A percentile compares a stretch with the other conserved stretches of the same genome.
Conservation (phyloP, 306 rosid genomes). For the Fagus sylvatica region DNA sequence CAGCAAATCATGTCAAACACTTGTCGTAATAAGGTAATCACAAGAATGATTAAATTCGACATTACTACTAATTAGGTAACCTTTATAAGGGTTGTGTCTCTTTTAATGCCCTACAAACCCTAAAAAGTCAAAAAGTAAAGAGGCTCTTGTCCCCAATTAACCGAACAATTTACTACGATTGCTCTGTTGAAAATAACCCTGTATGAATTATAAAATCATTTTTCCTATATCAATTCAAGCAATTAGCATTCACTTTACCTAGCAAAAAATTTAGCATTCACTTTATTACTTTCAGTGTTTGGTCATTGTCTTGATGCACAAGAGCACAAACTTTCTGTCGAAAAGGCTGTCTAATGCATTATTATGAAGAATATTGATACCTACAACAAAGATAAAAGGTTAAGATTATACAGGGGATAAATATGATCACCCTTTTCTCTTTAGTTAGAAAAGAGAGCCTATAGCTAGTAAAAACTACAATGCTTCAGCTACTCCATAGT, state of each 20-base stretch:
- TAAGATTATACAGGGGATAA: not conserved
- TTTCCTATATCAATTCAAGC: slow-evolving; percentile 1
- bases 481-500: not conserved
- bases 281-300: not conserved
- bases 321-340: not conserved
- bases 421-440: not conserved
- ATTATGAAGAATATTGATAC: not conserved
- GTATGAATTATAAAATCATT: not conserved
- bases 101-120: slow-evolving; percentile 37
- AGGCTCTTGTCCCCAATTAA: slow-evolving; percentile 51
- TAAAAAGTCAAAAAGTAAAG: slow-evolving; percentile 60
- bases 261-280: not conserved
- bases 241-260: slow-evolving; percentile 1
- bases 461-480: no score
- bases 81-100: slow-evolving; percentile 42
- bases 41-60: not conserved
- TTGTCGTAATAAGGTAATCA: not conserved
- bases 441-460: not conserved
- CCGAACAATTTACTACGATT: slow-evolving; percentile 52
- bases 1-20: not conserved
- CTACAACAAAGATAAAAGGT: not conserved
- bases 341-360: not conserved
- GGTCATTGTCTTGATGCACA: not conserved
- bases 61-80: slow-evolving; percentile 8
- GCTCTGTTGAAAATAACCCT: slow-evolving; percentile 22